Percentiles rank a stretch among this genome's conserved stretches.
These are phyloP conservation scores for Tuber umbilicatum DNA, from an alignment of 495 filamentous ascomycete genomes.

Conservation along the genomic window DNA sequence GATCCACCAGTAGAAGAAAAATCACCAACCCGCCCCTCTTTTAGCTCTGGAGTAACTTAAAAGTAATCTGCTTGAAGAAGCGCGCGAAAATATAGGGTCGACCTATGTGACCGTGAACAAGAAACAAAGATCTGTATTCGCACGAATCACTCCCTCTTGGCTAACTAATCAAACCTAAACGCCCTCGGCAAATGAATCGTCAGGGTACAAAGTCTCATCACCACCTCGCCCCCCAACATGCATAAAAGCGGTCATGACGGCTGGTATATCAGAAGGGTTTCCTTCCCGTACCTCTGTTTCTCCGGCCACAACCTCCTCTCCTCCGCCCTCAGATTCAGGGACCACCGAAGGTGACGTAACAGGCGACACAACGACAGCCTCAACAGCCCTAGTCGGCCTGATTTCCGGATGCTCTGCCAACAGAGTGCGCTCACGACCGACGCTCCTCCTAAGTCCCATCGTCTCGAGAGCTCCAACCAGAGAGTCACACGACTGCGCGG, in stretches of 20 bases:
- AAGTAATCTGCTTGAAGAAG: not conserved
- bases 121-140: not conserved
- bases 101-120: not conserved
- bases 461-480: slow-evolving; percentile 72
- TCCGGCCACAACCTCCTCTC: slow-evolving; percentile 49
- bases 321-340: slow-evolving; percentile 3
- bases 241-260: slow-evolving; percentile 39
- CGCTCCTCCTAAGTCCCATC: slow-evolving; percentile 79
- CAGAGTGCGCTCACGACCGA: slow-evolving; percentile 74
- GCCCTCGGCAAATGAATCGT: slow-evolving; percentile 4
- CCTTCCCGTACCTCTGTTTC: slow-evolving; percentile 61
- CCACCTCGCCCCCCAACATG: slow-evolving; percentile 38
- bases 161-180: slow-evolving; percentile 1
- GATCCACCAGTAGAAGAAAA: not conserved
- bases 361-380: slow-evolving; percentile 9
- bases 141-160: not conserved
- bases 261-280: slow-evolving; percentile 36
- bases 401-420: slow-evolving; percentile 49
- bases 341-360: not conserved
- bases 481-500: slow-evolving; percentile 85
- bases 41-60: not conserved
- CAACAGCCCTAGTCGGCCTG: slow-evolving; percentile 51
- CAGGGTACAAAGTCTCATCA: slow-evolving; percentile 37
- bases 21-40: not conserved
- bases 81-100: not conserved